Percentiles rank a stretch among this genome's conserved stretches.
phyloP scores from a whole-genome alignment of 2,329 filamentous ascomycete genomes.

The Penicillium sp. region DNA sequence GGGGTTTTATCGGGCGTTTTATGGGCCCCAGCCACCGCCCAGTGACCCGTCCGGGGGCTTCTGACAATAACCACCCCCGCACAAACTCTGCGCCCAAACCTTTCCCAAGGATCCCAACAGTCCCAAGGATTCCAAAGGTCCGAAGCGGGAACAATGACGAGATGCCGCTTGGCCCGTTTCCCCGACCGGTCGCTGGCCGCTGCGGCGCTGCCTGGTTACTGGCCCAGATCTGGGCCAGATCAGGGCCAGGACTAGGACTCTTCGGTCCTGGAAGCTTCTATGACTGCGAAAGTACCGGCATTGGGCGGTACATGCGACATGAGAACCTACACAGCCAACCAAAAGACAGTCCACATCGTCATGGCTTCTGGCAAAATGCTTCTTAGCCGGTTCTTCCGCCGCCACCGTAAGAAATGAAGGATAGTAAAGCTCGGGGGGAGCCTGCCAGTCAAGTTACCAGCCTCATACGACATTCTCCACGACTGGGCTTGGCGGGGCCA shows the following conservation, averaged over 20 bases:
- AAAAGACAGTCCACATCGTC: neutral
- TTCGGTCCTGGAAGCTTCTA: neutral
- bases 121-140: neutral
- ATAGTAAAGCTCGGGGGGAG: neutral
- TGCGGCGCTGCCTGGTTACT: neutral
- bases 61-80: slow-evolving; percentile 10
- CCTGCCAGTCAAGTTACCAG: neutral
- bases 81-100: slow-evolving; percentile 12
- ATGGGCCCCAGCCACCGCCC: slow-evolving; percentile 2
- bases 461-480: slow-evolving; percentile 11
- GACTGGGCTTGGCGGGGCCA: slow-evolving; percentile 1
- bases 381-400: slow-evolving; percentile 2
- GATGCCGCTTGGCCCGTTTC: neutral
- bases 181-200: neutral
- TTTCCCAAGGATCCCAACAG: slow-evolving; percentile 1
- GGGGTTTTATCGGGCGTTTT: slow-evolving; percentile 17
- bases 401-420: slow-evolving; percentile 1
- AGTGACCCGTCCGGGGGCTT: slow-evolving; percentile 1
- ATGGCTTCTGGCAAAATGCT: neutral
- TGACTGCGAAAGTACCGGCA: neutral
- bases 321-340: neutral
- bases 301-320: neutral
- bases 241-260: neutral
- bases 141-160: slow-evolving; percentile 20
- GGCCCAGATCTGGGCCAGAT: neutral